A percentile compares a stretch with the other conserved stretches of the same genome.
Conservation (phyloP, 2,329 filamentous ascomycete genomes). For the Penicillium sp. region DNA sequence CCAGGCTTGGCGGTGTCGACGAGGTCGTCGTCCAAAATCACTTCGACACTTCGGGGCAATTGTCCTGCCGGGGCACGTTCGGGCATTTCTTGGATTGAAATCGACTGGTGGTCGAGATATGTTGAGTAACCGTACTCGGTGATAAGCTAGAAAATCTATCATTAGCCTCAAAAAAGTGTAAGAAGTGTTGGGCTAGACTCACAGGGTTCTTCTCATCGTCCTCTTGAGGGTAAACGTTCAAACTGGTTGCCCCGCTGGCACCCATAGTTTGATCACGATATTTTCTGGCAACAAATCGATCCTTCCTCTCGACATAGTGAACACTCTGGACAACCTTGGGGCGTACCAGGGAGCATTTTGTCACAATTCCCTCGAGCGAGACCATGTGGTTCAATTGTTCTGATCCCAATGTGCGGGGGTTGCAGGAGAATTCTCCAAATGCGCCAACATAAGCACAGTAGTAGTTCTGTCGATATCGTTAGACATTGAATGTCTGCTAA, state of each 20-base stretch:
- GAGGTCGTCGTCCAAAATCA: slow-evolving; percentile 93
- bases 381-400: slow-evolving; percentile 94
- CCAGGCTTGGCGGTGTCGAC: slow-evolving; percentile 94
- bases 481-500: background rate
- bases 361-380: slow-evolving; percentile 95
- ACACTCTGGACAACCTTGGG: slow-evolving; percentile 99
- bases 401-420: slow-evolving; percentile 87
- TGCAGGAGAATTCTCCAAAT: slow-evolving; percentile 93
- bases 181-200: background rate
- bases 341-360: slow-evolving; percentile 88
- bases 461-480: slow-evolving; percentile 53
- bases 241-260: slow-evolving; percentile 76
- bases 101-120: slow-evolving; percentile 94
- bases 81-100: slow-evolving; percentile 99
- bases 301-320: slow-evolving; percentile 86
- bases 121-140: slow-evolving; percentile 96
- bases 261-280: slow-evolving; percentile 98
- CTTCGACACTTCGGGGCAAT: slow-evolving; percentile 90
- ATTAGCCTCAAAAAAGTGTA: background rate
- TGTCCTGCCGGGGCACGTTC: slow-evolving; percentile 94
- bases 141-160: slow-evolving; percentile 54
- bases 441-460: slow-evolving; percentile 97
- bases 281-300: slow-evolving; percentile 83
- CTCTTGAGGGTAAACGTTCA: slow-evolving; percentile 90
- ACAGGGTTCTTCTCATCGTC: slow-evolving; percentile 87